These are phyloP conservation scores for Laburnicola sp. DNA, from an alignment of 2,329 filamentous ascomycete genomes.

Conservation along the genomic window DNA sequence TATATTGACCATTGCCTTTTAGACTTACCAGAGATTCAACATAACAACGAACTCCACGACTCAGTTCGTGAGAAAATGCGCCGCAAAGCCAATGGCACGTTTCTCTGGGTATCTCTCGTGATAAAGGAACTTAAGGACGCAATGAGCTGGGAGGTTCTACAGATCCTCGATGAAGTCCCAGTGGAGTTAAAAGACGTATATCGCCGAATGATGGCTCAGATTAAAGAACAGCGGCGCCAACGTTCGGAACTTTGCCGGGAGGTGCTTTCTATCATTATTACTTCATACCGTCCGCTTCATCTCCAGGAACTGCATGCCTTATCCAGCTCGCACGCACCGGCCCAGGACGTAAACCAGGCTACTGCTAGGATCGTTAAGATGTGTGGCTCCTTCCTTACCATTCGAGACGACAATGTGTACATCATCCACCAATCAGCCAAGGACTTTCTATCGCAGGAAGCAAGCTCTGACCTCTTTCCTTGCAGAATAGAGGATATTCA, in stretches of 20 bases:
- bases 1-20: constrained; percentile 45
- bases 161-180: constrained; percentile 11
- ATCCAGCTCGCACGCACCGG: too few relatives aligned
- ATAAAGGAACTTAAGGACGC: constrained; percentile 15
- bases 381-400: neutral
- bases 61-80: constrained; percentile 18
- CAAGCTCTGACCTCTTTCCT: neutral
- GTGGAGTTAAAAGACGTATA: constrained; percentile 10
- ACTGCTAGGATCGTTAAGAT: neutral
- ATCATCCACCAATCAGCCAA: neutral
- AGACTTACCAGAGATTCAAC: neutral
- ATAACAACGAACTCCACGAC: constrained; percentile 13
- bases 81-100: too few relatives aligned
- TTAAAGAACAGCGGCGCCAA: constrained; percentile 1
- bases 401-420: neutral
- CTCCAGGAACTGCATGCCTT: too few relatives aligned
- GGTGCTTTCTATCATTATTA: neutral
- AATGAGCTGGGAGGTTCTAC: constrained; percentile 3
- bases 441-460: too few relatives aligned
- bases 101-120: too few relatives aligned
- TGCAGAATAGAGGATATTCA: neutral
- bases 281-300: too few relatives aligned
- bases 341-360: too few relatives aligned
- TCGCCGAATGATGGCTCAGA: constrained; percentile 5
- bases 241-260: neutral